phyloP scores from a whole-genome alignment of 2,329 filamentous ascomycete genomes.

The Orbilia quercus region DNA sequence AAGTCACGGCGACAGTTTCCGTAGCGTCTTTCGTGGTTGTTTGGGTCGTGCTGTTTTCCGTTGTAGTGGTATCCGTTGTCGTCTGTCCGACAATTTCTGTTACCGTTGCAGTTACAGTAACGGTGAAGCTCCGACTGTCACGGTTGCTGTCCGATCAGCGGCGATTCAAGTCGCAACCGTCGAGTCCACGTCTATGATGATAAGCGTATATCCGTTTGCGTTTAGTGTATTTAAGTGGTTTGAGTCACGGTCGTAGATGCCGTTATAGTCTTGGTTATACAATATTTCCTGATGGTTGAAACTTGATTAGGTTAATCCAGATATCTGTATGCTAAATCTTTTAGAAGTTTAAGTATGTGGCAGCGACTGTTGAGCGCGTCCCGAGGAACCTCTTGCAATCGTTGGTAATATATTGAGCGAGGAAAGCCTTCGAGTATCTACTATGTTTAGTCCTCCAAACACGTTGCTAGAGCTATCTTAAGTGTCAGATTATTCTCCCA shows the following conservation, averaged over 20 bases:
- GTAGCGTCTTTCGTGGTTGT: not conserved
- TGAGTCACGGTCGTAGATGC: not conserved
- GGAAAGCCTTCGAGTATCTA: no score
- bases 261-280: not conserved
- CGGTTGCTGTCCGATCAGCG: not conserved
- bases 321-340: not conserved
- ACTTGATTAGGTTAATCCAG: no score
- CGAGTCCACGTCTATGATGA: not conserved
- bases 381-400: slow-evolving; percentile 28
- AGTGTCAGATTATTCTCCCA: no score
- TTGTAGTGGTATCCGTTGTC: not conserved
- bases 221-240: not conserved
- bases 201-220: not conserved
- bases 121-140: not conserved
- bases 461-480: no score
- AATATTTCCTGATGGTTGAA: no score
- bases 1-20: not conserved
- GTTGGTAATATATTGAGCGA: slow-evolving; percentile 2
- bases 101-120: not conserved
- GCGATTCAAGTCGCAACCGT: not conserved
- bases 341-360: slow-evolving; percentile 11
- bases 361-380: slow-evolving; percentile 14
- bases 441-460: no score
- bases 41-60: not conserved
- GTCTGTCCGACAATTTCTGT: not conserved